These are phyloP conservation scores for Pythium plurisporium DNA, from an alignment of 352 stramenopile genomes.

Conservation along the genomic window DNA sequence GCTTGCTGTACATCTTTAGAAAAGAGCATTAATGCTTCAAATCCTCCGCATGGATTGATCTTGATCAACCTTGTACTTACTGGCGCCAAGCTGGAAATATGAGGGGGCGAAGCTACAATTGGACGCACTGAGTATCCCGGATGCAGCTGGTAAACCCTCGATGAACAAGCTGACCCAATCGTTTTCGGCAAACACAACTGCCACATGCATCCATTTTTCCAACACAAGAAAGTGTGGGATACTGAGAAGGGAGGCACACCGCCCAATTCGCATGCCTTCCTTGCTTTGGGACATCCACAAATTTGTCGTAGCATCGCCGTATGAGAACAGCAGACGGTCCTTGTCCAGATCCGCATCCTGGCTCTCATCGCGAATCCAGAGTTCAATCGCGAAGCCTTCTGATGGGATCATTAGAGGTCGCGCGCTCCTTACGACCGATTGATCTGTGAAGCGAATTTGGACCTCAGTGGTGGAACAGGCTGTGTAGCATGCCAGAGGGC, in stretches of 20 bases:
- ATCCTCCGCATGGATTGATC: no score
- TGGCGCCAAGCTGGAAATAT: constrained; percentile 41
- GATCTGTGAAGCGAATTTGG: constrained; percentile 32
- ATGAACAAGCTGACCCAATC: constrained; percentile 25
- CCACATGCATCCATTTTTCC: constrained; percentile 37
- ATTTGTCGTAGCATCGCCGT: constrained; percentile 17
- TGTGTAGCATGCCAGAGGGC: neutral
- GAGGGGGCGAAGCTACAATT: constrained; percentile 25
- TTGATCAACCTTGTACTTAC: no score
- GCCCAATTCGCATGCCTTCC: constrained; percentile 25
- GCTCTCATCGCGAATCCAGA: constrained; percentile 26
- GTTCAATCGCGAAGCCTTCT: constrained; percentile 32
- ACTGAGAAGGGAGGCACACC: constrained; percentile 25
- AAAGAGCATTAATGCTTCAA: neutral
- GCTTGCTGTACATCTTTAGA: constrained; percentile 1
- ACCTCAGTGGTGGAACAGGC: constrained; percentile 2
- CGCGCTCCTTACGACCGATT: constrained; percentile 25
- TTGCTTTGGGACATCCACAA: constrained; percentile 12
- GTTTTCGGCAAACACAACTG: constrained; percentile 21
- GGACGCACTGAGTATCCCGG: constrained; percentile 11
- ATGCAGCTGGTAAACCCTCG: constrained; percentile 25
- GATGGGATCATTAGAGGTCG: constrained; percentile 21
- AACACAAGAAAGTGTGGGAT: constrained; percentile 29
- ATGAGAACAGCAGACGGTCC: constrained; percentile 32
- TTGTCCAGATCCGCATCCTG: neutral